These are phyloP conservation scores for Alternaria hordeiaustralica DNA, from an alignment of 2,329 filamentous ascomycete species.

Conservation along the genomic window DNA sequence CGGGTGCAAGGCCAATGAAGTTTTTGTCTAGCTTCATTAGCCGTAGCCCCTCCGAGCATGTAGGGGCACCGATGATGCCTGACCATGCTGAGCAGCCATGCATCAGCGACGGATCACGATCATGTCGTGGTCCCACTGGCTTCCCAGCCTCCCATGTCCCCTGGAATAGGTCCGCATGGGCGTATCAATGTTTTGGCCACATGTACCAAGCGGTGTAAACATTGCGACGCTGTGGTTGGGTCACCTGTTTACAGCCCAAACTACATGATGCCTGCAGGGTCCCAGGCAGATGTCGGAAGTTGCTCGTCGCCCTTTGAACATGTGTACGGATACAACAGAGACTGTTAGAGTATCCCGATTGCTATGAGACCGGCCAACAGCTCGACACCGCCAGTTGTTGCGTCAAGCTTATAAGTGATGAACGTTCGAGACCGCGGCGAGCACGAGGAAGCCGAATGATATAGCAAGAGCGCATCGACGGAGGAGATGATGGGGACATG, in stretches of 20 bases:
- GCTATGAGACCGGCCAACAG: no score
- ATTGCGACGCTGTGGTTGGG: background rate
- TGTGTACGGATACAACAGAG: no score
- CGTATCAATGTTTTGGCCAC: background rate
- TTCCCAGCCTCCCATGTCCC: background rate
- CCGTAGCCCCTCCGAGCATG: background rate
- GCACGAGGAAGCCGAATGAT: no score
- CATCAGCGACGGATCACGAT: background rate
- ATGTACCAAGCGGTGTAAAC: background rate
- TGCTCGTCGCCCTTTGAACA: no score
- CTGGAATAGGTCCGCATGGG: rapidly evolving
- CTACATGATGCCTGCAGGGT: background rate
- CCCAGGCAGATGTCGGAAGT: background rate
- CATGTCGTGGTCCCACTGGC: background rate
- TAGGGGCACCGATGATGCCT: rapidly evolving
- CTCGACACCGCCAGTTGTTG: no score
- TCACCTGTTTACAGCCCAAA: background rate
- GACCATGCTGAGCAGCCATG: background rate
- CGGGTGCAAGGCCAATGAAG: background rate
- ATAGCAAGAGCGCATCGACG: no score
- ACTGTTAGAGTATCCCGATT: no score
- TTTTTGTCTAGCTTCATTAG: rapidly evolving
- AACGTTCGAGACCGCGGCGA: no score
- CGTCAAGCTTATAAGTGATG: no score
- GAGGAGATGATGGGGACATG: no score